phyloP scores from a whole-genome alignment of 371 early-diverging fungal species.

The Apophysomyces variabilis region DNA sequence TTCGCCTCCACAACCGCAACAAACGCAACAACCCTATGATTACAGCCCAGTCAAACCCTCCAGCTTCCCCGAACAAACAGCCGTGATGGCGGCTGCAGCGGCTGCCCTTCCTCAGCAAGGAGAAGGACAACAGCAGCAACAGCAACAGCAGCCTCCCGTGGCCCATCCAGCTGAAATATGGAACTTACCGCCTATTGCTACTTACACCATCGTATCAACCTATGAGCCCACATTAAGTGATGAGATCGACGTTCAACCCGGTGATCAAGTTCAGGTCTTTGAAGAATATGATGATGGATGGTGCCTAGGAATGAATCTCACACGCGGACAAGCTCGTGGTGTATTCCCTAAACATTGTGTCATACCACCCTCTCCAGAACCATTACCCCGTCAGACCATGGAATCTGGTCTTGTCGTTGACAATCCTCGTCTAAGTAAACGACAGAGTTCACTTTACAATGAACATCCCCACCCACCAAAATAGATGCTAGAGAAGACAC shows the following conservation, averaged over 20 bases:
- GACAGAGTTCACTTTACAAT: slow-evolving; percentile 23
- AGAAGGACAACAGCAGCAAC: neutral
- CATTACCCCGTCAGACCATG: slow-evolving; percentile 1
- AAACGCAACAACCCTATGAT: no score
- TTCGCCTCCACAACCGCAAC: no score
- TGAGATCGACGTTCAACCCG: slow-evolving; percentile 33
- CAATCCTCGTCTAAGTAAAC: slow-evolving; percentile 19
- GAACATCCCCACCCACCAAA: neutral
- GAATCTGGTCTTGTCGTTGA: neutral
- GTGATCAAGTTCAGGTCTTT: slow-evolving; percentile 32
- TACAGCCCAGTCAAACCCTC: no score
- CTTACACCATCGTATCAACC: slow-evolving; percentile 42
- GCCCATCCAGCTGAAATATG: slow-evolving; percentile 9
- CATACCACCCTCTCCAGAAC: slow-evolving; percentile 15
- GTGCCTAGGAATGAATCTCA: slow-evolving; percentile 26
- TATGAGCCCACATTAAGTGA: slow-evolving; percentile 38
- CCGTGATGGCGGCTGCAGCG: neutral
- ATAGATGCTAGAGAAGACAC: neutral
- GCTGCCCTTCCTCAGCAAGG: neutral
- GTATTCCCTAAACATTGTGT: slow-evolving; percentile 65
- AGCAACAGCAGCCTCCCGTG: slow-evolving; percentile 7
- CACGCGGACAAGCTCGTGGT: slow-evolving; percentile 32
- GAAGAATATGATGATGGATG: slow-evolving; percentile 37
- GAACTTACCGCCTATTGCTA: slow-evolving; percentile 37
- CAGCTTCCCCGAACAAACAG: neutral